A percentile compares a stretch with the other conserved stretches of the same genome.
Evolutionary conservation across 768 basidiomycete genomes (phyloP).

Genomic region (Multifurca ochricompacta): DNA sequence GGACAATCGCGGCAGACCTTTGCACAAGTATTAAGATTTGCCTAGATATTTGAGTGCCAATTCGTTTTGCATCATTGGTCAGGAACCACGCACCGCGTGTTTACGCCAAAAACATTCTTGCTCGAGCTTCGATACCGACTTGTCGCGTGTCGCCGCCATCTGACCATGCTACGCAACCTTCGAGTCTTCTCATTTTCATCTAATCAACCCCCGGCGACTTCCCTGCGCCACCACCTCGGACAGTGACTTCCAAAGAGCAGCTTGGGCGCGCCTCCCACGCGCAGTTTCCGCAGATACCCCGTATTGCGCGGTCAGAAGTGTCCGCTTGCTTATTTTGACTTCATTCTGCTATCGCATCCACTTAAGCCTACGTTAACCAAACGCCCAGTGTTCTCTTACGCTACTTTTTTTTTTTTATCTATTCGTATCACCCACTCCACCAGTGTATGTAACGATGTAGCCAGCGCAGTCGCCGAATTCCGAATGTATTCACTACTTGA

Average conservation of each 20-base stretch:
- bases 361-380: slow-evolving; percentile 10
- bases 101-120: slow-evolving; percentile 14
- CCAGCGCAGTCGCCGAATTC: slow-evolving; percentile 10
- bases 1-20: slow-evolving; percentile 2
- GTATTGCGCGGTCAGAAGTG: background rate
- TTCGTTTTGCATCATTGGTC: slow-evolving; percentile 5
- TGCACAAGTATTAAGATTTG: slow-evolving; percentile 10
- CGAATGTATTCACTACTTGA: slow-evolving; percentile 7
- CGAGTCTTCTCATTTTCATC: slow-evolving; percentile 4
- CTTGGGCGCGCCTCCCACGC: slow-evolving; percentile 12
- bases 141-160: slow-evolving; percentile 10
- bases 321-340: background rate
- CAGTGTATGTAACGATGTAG: slow-evolving; percentile 13
- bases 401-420: slow-evolving; percentile 18
- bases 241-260: background rate
- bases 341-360: background rate
- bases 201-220: slow-evolving; percentile 1
- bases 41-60: slow-evolving; percentile 1
- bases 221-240: slow-evolving; percentile 6
- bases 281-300: slow-evolving; percentile 2
- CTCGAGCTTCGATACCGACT: slow-evolving; percentile 8
- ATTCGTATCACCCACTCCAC: background rate
- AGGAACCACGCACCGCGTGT: slow-evolving; percentile 6
- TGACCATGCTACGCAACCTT: slow-evolving; percentile 7
- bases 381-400: background rate